A percentile compares a stretch with the other conserved stretches of the same genome.
Evolutionary conservation across 2,329 filamentous ascomycete genomes (phyloP).

Genomic region (Sarocladium kiliense): DNA sequence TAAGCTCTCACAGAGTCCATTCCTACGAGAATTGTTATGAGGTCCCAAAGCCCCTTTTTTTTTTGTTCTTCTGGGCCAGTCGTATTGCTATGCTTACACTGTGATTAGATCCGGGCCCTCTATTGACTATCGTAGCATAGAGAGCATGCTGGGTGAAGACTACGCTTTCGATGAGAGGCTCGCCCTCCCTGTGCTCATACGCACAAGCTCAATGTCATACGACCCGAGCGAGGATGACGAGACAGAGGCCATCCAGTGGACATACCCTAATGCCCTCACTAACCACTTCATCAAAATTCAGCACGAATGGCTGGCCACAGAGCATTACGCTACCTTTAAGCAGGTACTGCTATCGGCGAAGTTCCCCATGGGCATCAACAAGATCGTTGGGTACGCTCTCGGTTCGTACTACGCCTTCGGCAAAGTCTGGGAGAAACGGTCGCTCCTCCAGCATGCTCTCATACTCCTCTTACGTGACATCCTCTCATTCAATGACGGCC

Average conservation of each 20-base stretch:
- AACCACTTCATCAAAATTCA: neutral
- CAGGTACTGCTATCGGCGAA: neutral
- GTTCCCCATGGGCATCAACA: neutral
- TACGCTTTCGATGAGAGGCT: neutral
- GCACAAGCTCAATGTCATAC: neutral
- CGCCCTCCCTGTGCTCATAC: neutral
- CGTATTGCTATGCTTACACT: neutral
- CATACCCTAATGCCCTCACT: neutral
- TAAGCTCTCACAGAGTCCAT: neutral
- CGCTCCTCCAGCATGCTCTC: neutral
- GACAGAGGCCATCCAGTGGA: neutral
- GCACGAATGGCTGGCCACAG: neutral
- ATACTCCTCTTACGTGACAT: neutral
- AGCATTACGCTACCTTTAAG: neutral
- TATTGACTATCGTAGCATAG: neutral
- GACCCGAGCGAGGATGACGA: neutral
- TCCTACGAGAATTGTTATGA: neutral
- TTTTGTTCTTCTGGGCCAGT: neutral
- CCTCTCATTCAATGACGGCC: neutral
- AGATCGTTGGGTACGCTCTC: slow-evolving; percentile 2
- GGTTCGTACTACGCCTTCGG: neutral
- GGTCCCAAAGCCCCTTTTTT: neutral
- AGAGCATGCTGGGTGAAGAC: neutral
- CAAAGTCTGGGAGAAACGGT: neutral
- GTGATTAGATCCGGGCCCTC: neutral